phyloP scores from a whole-genome alignment of 129 eudicot species.

The Daucus carota region DH1_v3.0 NC_030389.2:41696001-41696500 shows the following conservation, averaged over 20 bases:
- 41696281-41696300: conserved; percentile 92
- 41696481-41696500: neutral
- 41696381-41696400: neutral
- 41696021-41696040: conserved; percentile 94
- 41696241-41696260: conserved; percentile 91
- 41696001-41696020: conserved; percentile 98
- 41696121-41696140: conserved; percentile 88
- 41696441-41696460: neutral
- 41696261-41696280: conserved; percentile 79
- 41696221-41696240: conserved; percentile 91
- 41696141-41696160: conserved; percentile 93
- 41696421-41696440: neutral
- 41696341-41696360: conserved; percentile 23
- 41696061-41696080: conserved; percentile 98
- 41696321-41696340: conserved; percentile 90
- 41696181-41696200: conserved; percentile 87
- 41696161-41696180: conserved; percentile 97
- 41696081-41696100: conserved; percentile 98
- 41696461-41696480: neutral
- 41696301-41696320: conserved; percentile 88
- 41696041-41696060: conserved; percentile 80
- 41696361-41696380: neutral
- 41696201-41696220: conserved; percentile 90
- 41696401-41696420: neutral
- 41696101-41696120: conserved; percentile 96